These are phyloP conservation scores for Albugo candida DNA, from an alignment of 352 stramenopile species.

Conservation along the genomic window DNA sequence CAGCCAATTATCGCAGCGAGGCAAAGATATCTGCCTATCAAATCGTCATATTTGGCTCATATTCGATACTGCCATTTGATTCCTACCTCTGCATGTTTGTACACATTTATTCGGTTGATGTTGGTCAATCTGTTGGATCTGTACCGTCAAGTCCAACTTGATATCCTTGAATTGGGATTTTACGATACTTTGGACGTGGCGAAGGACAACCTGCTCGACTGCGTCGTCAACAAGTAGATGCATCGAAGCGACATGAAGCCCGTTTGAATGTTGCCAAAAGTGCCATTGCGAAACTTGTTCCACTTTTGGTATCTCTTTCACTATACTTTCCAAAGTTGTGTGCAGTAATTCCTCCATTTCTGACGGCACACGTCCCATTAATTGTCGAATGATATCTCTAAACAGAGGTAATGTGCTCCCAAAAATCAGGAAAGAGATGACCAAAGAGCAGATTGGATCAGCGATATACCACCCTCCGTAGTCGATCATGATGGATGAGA, in stretches of 20 bases:
- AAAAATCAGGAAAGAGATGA: conserved; percentile 73
- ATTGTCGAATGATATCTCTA: conserved; percentile 44
- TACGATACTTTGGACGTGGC: conserved; percentile 19
- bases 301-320: conserved; percentile 20
- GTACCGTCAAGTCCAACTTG: no score
- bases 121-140: no score
- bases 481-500: conserved; percentile 73
- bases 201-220: conserved; percentile 34
- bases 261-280: conserved; percentile 50
- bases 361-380: conserved; percentile 45
- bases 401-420: conserved; percentile 62
- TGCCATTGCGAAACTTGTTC: conserved; percentile 39
- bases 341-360: conserved; percentile 27
- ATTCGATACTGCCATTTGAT: no score
- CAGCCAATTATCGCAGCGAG: no score
- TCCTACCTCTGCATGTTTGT: no score
- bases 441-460: conserved; percentile 58
- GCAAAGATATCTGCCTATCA: no score
- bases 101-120: no score
- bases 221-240: conserved; percentile 29
- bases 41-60: no score
- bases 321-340: conserved; percentile 25
- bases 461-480: conserved; percentile 68
- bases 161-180: neutral
- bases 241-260: conserved; percentile 32